Evolutionary conservation across 2,329 filamentous ascomycete species (phyloP).

Genomic region (Neofusicoccum ribis): DNA sequence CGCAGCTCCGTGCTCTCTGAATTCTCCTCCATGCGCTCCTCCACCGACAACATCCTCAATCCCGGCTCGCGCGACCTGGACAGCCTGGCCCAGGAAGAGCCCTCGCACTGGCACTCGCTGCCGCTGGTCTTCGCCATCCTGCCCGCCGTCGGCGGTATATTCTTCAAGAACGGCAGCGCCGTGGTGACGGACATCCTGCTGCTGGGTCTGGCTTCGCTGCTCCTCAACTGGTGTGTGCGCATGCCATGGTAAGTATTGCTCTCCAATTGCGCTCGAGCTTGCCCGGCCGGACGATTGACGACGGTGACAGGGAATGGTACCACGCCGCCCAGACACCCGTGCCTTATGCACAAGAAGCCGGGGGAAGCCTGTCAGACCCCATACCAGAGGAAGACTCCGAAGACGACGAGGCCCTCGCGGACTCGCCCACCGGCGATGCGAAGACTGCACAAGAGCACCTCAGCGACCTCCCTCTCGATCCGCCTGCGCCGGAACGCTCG

Average conservation of each 20-base stretch:
- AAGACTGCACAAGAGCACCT: background rate
- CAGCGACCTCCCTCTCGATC: background rate
- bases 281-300: background rate
- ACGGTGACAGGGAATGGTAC: conserved; percentile 51
- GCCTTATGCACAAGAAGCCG: background rate
- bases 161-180: conserved; percentile 81
- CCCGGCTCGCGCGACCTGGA: conserved; percentile 34
- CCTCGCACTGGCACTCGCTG: conserved; percentile 74
- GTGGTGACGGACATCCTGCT: conserved; percentile 85
- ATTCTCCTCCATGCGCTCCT: conserved; percentile 65
- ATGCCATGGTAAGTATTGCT: conserved; percentile 72
- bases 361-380: conserved; percentile 13
- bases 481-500: background rate
- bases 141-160: conserved; percentile 78
- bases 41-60: conserved; percentile 69
- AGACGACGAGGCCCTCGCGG: conserved; percentile 20
- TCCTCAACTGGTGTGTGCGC: conserved; percentile 89
- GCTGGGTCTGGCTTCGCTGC: conserved; percentile 75
- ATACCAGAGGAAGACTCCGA: conserved; percentile 35
- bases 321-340: conserved; percentile 44
- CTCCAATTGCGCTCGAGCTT: background rate
- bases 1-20: conserved; percentile 80
- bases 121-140: conserved; percentile 81
- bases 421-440: background rate
- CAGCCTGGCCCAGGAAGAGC: conserved; percentile 47